Base-by-base conservation (phyloP, 1,284 basidiomycete genomes). In the Sutorius eximius region DNA sequence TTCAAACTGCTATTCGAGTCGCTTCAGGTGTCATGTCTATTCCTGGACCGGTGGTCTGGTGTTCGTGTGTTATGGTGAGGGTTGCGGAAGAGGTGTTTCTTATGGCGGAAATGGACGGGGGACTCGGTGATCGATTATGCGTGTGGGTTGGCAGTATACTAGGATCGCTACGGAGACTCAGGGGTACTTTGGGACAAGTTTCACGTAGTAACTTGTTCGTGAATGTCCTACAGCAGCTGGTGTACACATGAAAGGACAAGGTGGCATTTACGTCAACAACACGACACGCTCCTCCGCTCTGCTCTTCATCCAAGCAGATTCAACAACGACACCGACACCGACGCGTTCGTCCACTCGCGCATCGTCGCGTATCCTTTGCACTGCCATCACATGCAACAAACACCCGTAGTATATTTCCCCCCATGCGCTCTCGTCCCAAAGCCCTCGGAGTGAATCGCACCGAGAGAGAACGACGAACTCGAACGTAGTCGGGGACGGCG, bases 401-500 rank as follows among this genome's bases (percentile, higher is more conserved):
- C 62, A 67, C 4, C 53, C 61, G 36, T 61, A 64, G 33, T 59
- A 62, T 24, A n/a, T 27, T 15, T 46, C 16, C 18, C 61, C 59
- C 40, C 53, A 63, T 12, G 29, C 30, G 1, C 11, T 22, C 37
- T 64, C 53, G 18, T 67, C 49, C 34, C 42, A 63, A 2, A 63
- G 42, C 16, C 60, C 63, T 3, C 0, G 0, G 5, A 38, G 8
- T 2, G 41, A 47, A 9, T 44, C 41, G 4, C 47, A 42, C 11
- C 66, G 61, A 7, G 66, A 66, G 2, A 68, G 50, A 6, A 66
- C 59, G 18, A 62, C 22, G n/a, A 64, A 50, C 15, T 66, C 53
- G 7, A 61, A 45, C 13, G 22, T 12, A 5, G 52, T 46, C 0
- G 32, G 22, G 0, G 63, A 62, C 29, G 40, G 40, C 5, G 45